Conservation (phyloP, 345 rosid genomes). For the Triadica sebifera region DNA sequence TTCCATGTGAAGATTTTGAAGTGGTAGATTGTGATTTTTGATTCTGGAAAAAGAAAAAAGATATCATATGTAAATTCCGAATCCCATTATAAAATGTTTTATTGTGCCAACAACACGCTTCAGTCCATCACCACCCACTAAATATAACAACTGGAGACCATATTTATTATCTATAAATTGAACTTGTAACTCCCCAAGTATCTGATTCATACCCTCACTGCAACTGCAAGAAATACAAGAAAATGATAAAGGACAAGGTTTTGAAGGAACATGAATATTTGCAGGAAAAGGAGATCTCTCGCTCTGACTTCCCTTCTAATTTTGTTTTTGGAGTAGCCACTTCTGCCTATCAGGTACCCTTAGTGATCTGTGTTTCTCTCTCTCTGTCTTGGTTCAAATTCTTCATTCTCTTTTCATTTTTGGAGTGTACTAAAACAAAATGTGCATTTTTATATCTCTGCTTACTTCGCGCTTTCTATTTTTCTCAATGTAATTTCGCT, state of each 20-base stretch:
- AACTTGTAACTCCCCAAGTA: neutral
- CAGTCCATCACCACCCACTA: too few species aligned
- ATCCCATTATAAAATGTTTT: too few species aligned
- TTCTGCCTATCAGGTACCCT: constrained; percentile 52
- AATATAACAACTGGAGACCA: too few species aligned
- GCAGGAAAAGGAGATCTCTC: constrained; percentile 18
- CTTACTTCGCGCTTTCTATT: neutral
- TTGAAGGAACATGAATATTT: constrained; percentile 17
- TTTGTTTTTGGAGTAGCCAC: constrained; percentile 68
- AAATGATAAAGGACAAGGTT: constrained; percentile 24
- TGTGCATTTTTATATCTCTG: too few species aligned
- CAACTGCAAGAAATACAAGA: neutral
- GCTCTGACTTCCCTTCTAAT: constrained; percentile 47
- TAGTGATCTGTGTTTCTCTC: constrained; percentile 6
- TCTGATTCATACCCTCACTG: neutral
- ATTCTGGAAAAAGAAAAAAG: too few species aligned
- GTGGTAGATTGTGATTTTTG: too few species aligned
- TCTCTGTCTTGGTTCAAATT: too few species aligned
- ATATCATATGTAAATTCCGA: too few species aligned
- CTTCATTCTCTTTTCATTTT: neutral
- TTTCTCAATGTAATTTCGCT: neutral
- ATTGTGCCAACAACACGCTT: too few species aligned
- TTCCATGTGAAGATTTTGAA: too few species aligned
- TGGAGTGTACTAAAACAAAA: too few species aligned
- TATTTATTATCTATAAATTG: neutral